Evolutionary conservation across 163 green algal genomes (phyloP), one percentile per base, ranked within the genome.

Genomic region (Picocystis sp.): DNA sequence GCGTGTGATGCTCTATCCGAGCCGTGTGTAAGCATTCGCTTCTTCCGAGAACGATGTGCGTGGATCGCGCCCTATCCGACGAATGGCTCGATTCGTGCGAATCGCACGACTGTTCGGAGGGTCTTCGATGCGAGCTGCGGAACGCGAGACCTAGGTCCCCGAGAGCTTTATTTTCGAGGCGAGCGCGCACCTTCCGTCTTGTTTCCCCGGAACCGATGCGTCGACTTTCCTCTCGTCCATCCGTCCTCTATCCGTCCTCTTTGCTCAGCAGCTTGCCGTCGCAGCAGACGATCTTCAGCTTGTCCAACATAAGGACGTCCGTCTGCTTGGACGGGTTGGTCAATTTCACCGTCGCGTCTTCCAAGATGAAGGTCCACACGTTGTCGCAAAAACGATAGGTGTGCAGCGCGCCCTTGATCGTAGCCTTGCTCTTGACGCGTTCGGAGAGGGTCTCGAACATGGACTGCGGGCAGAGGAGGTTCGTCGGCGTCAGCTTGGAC

Each of bases 1-100:
- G 35, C 76, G 84, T 48, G 83, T 93, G 2, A 89, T 94, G 76
- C 62, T 94, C 43, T 94, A 92, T 75, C 84, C 84, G 62, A 84
- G 71, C 76, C 67, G 72, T 23, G 61, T 92, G 22, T 94, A 61
- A 76, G 19, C 48, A 38, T 38, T 38, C 29, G 29, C 29, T 38
- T 38, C 8, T 38, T 38, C 29, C 29, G 8, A 38, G 5, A 8
- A 38, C 29, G 29, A 12, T 8, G 29, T 38, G 29, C 29, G 29
- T 38, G 29, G 29, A 38, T 8, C 29, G 29, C 29, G 29, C 5
- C 5, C 29, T 5, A 38, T 38, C 29, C 29, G 29, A 38, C 5
- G 29, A 38, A 38, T 12, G 29, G 29, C 29, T 5, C 29, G 29
- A 38, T 8, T 38, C 29, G 29, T 12, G 29, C 29, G 29, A 5